Evolutionary conservation across 331 rosid genomes (phyloP).

Genomic region (Spiraea crenata): DNA sequence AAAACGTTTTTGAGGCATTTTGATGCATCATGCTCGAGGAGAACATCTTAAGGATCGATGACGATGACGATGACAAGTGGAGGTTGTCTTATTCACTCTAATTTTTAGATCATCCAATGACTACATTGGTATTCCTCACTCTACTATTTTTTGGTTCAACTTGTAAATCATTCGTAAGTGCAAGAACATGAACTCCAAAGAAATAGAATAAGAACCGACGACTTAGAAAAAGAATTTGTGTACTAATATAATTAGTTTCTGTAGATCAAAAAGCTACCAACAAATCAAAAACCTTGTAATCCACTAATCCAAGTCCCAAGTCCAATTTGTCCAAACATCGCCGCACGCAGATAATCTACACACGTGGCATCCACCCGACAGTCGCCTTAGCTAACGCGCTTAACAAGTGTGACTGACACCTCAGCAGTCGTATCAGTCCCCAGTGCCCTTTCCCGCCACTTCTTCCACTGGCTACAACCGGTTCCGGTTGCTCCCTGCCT

Average conservation of each 20-base stretch:
- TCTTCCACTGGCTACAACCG: constrained; percentile 8
- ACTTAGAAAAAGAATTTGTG: background rate
- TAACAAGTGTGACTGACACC: constrained; percentile 33
- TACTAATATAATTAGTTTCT: background rate
- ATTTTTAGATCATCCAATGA: no score
- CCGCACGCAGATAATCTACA: constrained; percentile 7
- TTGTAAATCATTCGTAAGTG: no score
- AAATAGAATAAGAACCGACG: no score
- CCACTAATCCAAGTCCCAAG: background rate
- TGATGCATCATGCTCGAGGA: no score
- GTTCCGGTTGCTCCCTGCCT: background rate
- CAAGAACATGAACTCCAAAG: no score
- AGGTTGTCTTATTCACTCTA: no score
- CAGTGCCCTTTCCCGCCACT: constrained; percentile 31
- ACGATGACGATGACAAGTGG: no score
- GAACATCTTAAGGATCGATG: no score
- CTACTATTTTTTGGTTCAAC: no score
- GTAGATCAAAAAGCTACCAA: background rate
- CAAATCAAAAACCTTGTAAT: background rate
- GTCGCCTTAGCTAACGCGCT: constrained; percentile 35
- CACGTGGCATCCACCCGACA: constrained; percentile 39
- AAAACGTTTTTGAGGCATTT: no score
- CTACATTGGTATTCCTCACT: no score
- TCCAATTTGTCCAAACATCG: background rate
- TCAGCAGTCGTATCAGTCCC: constrained; percentile 38